Evolutionary conservation across 2,329 filamentous ascomycete species (phyloP).

Genomic region (Didymella pinodella): DNA sequence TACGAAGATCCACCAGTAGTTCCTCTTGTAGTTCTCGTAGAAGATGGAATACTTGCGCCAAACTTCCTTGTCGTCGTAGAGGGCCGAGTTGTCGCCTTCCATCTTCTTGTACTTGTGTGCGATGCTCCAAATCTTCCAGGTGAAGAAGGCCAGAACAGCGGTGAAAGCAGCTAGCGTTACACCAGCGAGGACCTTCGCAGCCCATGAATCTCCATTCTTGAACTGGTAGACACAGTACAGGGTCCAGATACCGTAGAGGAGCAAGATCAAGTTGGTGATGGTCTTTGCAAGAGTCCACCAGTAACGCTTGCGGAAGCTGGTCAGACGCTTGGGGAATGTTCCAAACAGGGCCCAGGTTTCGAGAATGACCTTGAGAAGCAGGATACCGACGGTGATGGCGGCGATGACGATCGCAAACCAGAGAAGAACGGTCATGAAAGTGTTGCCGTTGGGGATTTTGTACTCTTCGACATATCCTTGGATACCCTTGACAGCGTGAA

Average conservation of each 20-base stretch:
- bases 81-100: conserved; percentile 74
- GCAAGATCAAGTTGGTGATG: conserved; percentile 86
- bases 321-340: conserved; percentile 79
- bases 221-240: conserved; percentile 97
- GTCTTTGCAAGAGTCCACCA: conserved; percentile 91
- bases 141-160: conserved; percentile 80
- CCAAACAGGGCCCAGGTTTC: conserved; percentile 92
- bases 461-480: conserved; percentile 84
- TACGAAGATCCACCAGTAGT: conserved; percentile 97
- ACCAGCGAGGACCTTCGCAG: conserved; percentile 82
- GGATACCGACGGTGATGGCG: conserved; percentile 81
- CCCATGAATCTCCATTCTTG: conserved; percentile 92
- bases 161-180: conserved; percentile 85
- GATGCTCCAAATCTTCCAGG: conserved; percentile 79
- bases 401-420: conserved; percentile 88
- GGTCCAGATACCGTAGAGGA: conserved; percentile 94
- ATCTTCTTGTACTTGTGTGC: conserved; percentile 76
- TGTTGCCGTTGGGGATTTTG: conserved; percentile 84
- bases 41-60: conserved; percentile 98
- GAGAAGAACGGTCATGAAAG: conserved; percentile 93
- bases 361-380: conserved; percentile 89
- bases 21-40: conserved; percentile 93
- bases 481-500: conserved; percentile 74
- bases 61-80: conserved; percentile 88
- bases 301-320: conserved; percentile 92